These are phyloP conservation scores for Hanseniaspora vineae DNA, from an alignment of 805 yeast species.

Conservation along the genomic window DNA sequence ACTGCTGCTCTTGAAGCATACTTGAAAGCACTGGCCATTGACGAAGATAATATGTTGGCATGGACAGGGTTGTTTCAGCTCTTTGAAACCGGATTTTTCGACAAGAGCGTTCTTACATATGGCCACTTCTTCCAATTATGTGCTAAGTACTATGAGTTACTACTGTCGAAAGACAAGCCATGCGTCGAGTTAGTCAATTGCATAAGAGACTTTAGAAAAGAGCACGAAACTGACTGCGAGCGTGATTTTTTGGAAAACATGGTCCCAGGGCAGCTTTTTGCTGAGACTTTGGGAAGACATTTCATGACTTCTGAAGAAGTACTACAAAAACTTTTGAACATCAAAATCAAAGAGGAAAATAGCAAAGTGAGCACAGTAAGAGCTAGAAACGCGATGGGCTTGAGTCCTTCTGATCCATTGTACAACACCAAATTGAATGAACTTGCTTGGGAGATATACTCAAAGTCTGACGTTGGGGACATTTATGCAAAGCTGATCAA, in stretches of 20 bases:
- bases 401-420: slow-evolving; percentile 30
- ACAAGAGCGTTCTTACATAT: slow-evolving; percentile 24
- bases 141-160: slow-evolving; percentile 30
- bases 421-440: slow-evolving; percentile 28
- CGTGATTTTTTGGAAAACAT: slow-evolving; percentile 37
- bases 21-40: slow-evolving; percentile 34
- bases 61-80: slow-evolving; percentile 71
- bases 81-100: slow-evolving; percentile 5
- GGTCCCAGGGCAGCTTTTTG: slow-evolving; percentile 44
- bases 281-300: slow-evolving; percentile 36
- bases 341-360: slow-evolving; percentile 29
- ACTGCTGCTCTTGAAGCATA: slow-evolving; percentile 32
- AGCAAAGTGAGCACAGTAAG: slow-evolving; percentile 27
- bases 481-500: slow-evolving; percentile 47
- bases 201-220: slow-evolving; percentile 32
- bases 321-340: slow-evolving; percentile 30
- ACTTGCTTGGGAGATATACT: slow-evolving; percentile 34
- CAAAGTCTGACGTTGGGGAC: slow-evolving; percentile 36
- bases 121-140: slow-evolving; percentile 30
- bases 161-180: slow-evolving; percentile 31
- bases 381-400: slow-evolving; percentile 36
- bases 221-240: slow-evolving; percentile 23
- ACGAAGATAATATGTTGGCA: slow-evolving; percentile 43
- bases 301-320: slow-evolving; percentile 35
- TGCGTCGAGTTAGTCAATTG: slow-evolving; percentile 37